These are phyloP conservation scores for Sphagnum fallax DNA, from an alignment of 228 moss, liverwort and hornwort genomes.

Conservation along the genomic window DNA sequence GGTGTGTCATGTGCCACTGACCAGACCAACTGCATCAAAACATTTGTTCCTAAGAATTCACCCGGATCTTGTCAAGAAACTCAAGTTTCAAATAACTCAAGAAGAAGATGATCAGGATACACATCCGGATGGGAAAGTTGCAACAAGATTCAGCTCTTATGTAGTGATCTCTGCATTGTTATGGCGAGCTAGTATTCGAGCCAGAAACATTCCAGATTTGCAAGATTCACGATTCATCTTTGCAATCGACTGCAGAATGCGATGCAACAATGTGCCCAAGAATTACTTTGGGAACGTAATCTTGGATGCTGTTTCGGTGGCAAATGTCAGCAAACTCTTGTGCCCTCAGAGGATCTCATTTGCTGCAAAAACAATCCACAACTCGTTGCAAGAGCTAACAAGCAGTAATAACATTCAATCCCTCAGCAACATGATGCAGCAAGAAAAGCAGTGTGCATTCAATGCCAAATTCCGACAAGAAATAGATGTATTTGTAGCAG, in stretches of 20 bases:
- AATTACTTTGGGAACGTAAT: slow-evolving; percentile 1
- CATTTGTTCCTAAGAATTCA: not conserved
- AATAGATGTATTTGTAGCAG: not conserved
- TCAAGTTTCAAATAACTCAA: not conserved
- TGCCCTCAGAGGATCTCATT: not conserved
- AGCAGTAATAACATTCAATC: not conserved
- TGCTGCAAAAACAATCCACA: not conserved
- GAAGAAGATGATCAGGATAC: not conserved
- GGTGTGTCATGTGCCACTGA: not conserved
- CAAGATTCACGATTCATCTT: not conserved
- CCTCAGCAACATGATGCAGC: not conserved
- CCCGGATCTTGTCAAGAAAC: not conserved
- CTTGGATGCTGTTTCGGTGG: not conserved
- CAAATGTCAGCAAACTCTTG: not conserved
- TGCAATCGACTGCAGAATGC: not conserved
- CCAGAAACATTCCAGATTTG: not conserved
- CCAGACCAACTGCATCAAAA: not conserved
- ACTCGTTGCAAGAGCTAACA: not conserved
- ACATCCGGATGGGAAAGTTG: not conserved
- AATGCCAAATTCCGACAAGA: not conserved
- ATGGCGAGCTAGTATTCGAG: slow-evolving; percentile 1
- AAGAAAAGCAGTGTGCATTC: not conserved
- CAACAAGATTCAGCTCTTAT: not conserved
- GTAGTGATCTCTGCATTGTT: not conserved
- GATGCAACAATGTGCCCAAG: not conserved